phyloP scores from a whole-genome alignment of 2,329 filamentous ascomycete species.

The Xylogone sp. region DNA sequence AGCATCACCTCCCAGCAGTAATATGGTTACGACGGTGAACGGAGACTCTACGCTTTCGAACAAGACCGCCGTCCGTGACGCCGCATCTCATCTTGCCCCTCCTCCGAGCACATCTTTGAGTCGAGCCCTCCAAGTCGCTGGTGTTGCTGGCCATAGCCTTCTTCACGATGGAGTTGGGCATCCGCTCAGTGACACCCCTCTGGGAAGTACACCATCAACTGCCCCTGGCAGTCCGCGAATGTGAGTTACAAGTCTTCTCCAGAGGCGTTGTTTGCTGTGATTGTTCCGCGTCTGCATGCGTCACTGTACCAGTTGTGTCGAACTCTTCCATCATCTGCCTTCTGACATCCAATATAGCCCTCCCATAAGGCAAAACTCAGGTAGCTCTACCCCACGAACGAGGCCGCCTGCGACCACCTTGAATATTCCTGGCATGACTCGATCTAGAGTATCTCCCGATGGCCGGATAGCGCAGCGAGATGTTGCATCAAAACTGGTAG shows the following conservation, averaged over 20 bases:
- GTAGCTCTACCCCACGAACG: conserved; percentile 71
- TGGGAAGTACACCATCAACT: conserved; percentile 22
- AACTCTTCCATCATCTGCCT: background rate
- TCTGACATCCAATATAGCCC: conserved; percentile 42
- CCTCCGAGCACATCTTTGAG: background rate
- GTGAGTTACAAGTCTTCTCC: conserved; percentile 21
- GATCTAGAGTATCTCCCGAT: conserved; percentile 92
- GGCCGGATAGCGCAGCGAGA: conserved; percentile 90
- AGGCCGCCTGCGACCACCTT: conserved; percentile 86
- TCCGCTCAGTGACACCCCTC: conserved; percentile 17
- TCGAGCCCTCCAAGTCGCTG: background rate
- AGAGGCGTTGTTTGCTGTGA: background rate
- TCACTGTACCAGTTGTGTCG: too few relatives aligned
- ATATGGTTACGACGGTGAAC: background rate
- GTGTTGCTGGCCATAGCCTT: background rate
- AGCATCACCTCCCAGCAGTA: background rate
- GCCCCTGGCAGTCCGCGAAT: conserved; percentile 27
- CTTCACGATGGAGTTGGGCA: conserved; percentile 4
- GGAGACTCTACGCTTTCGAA: background rate
- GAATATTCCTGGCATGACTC: conserved; percentile 94
- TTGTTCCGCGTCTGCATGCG: background rate
- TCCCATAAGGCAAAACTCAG: conserved; percentile 69
- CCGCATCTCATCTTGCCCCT: background rate
- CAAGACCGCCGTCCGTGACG: background rate
- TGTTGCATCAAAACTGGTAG: conserved; percentile 93